Conservation (phyloP, 2,329 filamentous ascomycete species). For the Epichloe amarillans region DNA sequence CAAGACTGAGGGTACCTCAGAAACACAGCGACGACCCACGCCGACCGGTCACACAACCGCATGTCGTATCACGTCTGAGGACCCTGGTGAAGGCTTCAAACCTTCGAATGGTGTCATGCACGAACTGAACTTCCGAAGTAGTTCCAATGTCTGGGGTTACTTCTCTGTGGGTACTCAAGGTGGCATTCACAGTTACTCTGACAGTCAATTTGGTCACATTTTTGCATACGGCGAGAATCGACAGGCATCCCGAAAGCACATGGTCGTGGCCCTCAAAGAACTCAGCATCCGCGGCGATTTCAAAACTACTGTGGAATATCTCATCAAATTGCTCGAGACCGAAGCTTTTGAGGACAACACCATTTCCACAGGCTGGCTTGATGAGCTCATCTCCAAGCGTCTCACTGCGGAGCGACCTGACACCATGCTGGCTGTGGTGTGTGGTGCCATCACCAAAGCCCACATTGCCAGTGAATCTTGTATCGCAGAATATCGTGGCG, state of each 20-base stretch:
- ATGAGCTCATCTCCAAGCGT: constrained; percentile 96
- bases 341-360: constrained; percentile 98
- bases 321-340: constrained; percentile 97
- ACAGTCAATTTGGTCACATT: constrained; percentile 98
- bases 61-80: constrained; percentile 97
- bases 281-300: constrained; percentile 99
- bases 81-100: constrained; percentile 98
- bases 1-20: constrained; percentile 67
- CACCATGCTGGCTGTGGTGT: constrained; percentile 83
- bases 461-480: constrained; percentile 88
- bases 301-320: constrained; percentile 93
- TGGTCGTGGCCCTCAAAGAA: constrained; percentile 97
- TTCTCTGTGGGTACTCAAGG: constrained; percentile 96
- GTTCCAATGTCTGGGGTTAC: constrained; percentile 99
- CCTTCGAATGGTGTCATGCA: constrained; percentile 98
- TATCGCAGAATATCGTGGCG: constrained; percentile 72
- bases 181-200: constrained; percentile 98
- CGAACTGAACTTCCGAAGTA: constrained; percentile 96
- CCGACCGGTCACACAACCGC: constrained; percentile 96
- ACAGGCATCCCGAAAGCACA: constrained; percentile 92
- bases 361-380: constrained; percentile 96
- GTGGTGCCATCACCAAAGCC: constrained; percentile 87
- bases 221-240: constrained; percentile 98
- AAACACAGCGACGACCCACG: constrained; percentile 76
- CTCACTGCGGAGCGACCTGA: constrained; percentile 93